Evolutionary conservation across 2,329 filamentous ascomycete species (phyloP).

Genomic region (Chrysoporthe austroafricana): DNA sequence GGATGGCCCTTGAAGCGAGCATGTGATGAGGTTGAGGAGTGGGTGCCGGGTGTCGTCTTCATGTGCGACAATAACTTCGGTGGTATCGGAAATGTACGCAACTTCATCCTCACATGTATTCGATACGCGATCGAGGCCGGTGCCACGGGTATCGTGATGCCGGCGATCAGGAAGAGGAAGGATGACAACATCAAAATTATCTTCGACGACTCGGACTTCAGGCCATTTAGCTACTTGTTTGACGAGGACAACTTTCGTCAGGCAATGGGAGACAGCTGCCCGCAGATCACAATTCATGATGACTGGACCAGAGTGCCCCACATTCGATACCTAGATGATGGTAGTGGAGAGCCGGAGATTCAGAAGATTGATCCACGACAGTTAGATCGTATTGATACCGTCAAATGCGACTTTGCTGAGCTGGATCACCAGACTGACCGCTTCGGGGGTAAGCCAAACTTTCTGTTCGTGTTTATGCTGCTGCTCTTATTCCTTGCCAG

Average conservation of each 20-base stretch:
- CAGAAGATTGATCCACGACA: conserved; percentile 46
- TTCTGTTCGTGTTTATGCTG: background rate
- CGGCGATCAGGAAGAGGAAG: conserved; percentile 48
- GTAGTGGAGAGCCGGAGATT: conserved; percentile 35
- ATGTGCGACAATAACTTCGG: conserved; percentile 56
- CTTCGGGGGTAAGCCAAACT: conserved; percentile 36
- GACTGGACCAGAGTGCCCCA: conserved; percentile 44
- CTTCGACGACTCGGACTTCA: conserved; percentile 41
- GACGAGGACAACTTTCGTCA: conserved; percentile 49
- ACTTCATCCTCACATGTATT: conserved; percentile 54
- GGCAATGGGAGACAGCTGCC: conserved; percentile 43
- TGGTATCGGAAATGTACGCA: conserved; percentile 54
- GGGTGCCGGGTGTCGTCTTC: conserved; percentile 49
- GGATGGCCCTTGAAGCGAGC: conserved; percentile 49
- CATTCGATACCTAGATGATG: conserved; percentile 21
- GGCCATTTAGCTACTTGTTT: conserved; percentile 51
- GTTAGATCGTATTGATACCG: conserved; percentile 41
- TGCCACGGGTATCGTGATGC: conserved; percentile 50
- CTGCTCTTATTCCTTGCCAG: too few species aligned
- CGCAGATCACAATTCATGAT: conserved; percentile 48
- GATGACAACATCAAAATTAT: conserved; percentile 46
- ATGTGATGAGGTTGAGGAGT: conserved; percentile 47
- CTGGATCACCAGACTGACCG: conserved; percentile 47
- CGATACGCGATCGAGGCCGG: conserved; percentile 54
- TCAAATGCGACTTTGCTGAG: conserved; percentile 42